Percentiles rank a stretch among this genome's conserved stretches.
phyloP scores from a whole-genome alignment of 495 filamentous ascomycete species.

The Penicillium alfredii region DNA sequence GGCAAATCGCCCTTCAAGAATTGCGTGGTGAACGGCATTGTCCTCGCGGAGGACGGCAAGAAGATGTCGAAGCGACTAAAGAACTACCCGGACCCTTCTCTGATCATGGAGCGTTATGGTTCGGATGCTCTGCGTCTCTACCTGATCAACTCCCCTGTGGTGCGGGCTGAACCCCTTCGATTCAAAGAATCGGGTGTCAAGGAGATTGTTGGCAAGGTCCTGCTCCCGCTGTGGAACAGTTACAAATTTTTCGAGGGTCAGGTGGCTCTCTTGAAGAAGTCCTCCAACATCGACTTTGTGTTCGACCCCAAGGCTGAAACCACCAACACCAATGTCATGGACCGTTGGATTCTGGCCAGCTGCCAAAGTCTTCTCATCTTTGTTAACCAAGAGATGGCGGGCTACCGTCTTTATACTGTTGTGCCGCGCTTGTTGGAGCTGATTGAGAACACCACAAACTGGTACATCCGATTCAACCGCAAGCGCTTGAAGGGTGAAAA shows the following conservation, averaged over 20 bases:
- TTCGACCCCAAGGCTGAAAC: conserved; percentile 71
- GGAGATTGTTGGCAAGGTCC: conserved; percentile 89
- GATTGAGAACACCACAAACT: conserved; percentile 96
- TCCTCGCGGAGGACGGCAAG: conserved; percentile 92
- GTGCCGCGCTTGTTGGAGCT: conserved; percentile 81
- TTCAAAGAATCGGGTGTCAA: conserved; percentile 95
- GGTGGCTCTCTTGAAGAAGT: conserved; percentile 85
- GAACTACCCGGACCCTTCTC: conserved; percentile 88
- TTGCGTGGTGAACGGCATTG: conserved; percentile 94
- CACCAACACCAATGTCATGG: conserved; percentile 89
- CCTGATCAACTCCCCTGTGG: conserved; percentile 95
- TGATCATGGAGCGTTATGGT: conserved; percentile 84
- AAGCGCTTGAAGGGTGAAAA: conserved; percentile 92
- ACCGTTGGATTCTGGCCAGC: conserved; percentile 89
- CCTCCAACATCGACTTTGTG: conserved; percentile 67
- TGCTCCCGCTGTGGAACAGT: conserved; percentile 93
- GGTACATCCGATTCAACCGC: conserved; percentile 99
- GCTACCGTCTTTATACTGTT: conserved; percentile 89
- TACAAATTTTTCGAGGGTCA: conserved; percentile 99
- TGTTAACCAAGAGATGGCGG: conserved; percentile 92
- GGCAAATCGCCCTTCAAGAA: conserved; percentile 89
- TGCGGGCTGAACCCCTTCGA: conserved; percentile 81
- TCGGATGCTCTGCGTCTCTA: conserved; percentile 93
- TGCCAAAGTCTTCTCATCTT: conserved; percentile 90
- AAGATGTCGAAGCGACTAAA: conserved; percentile 99